phyloP scores from a whole-genome alignment of 73 alveolate genomes.

The Paraurostyla sp. region DNA sequence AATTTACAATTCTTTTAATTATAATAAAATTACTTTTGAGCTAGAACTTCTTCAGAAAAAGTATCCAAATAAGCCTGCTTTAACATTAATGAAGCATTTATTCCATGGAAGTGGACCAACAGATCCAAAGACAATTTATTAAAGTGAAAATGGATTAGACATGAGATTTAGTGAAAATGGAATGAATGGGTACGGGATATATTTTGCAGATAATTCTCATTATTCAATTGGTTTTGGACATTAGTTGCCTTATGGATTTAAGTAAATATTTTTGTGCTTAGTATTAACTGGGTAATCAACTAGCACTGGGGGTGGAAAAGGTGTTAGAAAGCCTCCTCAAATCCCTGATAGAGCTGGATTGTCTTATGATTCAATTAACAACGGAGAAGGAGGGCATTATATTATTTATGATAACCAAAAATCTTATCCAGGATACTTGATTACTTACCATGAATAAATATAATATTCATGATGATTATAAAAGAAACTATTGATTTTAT shows the following conservation, averaged over 20 bases:
- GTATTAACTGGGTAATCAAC: too few species aligned
- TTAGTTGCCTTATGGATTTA: neutral
- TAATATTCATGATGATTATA: too few species aligned
- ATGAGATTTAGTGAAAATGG: conserved; percentile 50
- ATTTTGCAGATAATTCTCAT: conserved; percentile 53
- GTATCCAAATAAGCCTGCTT: neutral
- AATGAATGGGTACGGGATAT: conserved; percentile 61
- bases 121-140: conserved; percentile 4
- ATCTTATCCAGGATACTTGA: too few species aligned
- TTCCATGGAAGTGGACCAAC: conserved; percentile 62
- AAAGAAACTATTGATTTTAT: too few species aligned
- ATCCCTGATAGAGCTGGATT: too few species aligned
- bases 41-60: neutral
- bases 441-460: too few species aligned
- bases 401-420: too few species aligned
- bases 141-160: conserved; percentile 62
- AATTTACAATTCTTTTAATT: neutral
- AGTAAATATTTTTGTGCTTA: neutral
- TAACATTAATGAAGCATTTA: neutral
- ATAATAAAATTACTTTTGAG: neutral
- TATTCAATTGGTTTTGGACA: conserved; percentile 2
- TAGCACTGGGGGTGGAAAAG: too few species aligned
- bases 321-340: too few species aligned
- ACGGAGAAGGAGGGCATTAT: too few species aligned
- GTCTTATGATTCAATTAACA: too few species aligned